Evolutionary conservation across 106 monocot species (phyloP).

Genomic region (Platanthera zijinensis): DNA sequence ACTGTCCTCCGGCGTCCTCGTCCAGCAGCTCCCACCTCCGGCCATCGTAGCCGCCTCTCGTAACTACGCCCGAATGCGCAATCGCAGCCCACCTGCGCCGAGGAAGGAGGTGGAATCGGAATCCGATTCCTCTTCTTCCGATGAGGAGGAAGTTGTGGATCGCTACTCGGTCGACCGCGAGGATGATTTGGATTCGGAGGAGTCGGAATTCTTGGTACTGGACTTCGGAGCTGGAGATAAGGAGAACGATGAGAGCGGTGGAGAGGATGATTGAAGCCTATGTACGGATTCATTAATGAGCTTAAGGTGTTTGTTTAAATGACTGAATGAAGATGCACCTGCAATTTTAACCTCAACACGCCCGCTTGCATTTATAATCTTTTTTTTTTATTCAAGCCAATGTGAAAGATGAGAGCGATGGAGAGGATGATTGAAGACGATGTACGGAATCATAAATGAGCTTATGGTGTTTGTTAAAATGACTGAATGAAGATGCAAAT

Average conservation of each 20-base stretch:
- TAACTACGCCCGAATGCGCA: slow-evolving; percentile 11
- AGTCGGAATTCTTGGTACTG: slow-evolving; percentile 1
- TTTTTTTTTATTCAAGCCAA: too few species aligned
- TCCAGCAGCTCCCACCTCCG: neutral
- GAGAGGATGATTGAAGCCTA: neutral
- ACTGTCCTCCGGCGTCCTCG: neutral
- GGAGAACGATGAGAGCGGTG: neutral
- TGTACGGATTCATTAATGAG: neutral
- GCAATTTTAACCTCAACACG: too few species aligned
- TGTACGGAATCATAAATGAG: neutral
- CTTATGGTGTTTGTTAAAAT: slow-evolving; percentile 5
- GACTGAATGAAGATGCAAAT: neutral
- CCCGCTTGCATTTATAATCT: too few species aligned
- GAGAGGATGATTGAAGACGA: neutral
- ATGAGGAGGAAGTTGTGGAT: neutral
- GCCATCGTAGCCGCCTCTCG: neutral
- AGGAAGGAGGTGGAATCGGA: neutral
- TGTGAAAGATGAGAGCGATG: neutral
- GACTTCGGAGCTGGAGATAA: slow-evolving; percentile 1
- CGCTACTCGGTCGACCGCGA: neutral
- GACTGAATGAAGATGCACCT: neutral
- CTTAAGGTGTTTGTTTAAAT: slow-evolving; percentile 6
- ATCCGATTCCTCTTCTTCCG: slow-evolving; percentile 5
- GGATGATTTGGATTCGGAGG: neutral
- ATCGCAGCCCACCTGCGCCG: neutral